Evolutionary conservation across 495 filamentous ascomycete species (phyloP), one percentile per base, ranked within the genome.

Genomic region (Penicillium desertorum): DNA sequence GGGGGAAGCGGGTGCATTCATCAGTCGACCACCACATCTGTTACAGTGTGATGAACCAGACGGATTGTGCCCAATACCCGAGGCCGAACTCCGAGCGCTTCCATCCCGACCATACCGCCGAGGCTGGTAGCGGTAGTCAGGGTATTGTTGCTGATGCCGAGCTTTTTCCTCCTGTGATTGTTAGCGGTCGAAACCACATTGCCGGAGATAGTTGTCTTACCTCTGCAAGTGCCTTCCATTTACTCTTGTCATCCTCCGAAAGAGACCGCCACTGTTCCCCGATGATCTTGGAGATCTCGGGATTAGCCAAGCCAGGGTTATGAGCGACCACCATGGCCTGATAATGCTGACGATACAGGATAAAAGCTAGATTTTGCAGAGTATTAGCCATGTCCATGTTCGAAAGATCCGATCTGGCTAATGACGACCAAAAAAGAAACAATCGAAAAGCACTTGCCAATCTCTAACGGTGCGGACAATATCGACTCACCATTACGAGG

Each of bases 231-330:
- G 77, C 78, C 70, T 93, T 96, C 95, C 95, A 98, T 64, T 89
- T 81, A 39, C 84, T 82, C 72, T 96, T 96, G 27, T 83, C 79
- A n/a, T 89, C 85, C 32, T 87, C 78, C 5, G 86, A 76, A 59
- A 91, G 83, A 58, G 82, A 77, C 57, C 86, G 83, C 94, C 94
- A 98, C 81, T 91, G 86, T 65, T 92, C 87, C 43, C 95, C 94
- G 65, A 98, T 96, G 62, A 97, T 94, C 74, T 98, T 98, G 37
- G 94, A 98, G 57, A 98, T 96, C 48, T 98, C 92, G 5, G 94
- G 94, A 72, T 98, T 98, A 34, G 95, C 85, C 60, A 96, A 83
- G 42, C 92, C 91, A 6, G 92, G 94, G 66, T 97, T 81, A 63
- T 89, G 84, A 11, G 85, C 80, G 8, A 93, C 88, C 10, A 97